phyloP scores from a whole-genome alignment of 768 basidiomycete species.

The Daedalea quercina region DNA sequence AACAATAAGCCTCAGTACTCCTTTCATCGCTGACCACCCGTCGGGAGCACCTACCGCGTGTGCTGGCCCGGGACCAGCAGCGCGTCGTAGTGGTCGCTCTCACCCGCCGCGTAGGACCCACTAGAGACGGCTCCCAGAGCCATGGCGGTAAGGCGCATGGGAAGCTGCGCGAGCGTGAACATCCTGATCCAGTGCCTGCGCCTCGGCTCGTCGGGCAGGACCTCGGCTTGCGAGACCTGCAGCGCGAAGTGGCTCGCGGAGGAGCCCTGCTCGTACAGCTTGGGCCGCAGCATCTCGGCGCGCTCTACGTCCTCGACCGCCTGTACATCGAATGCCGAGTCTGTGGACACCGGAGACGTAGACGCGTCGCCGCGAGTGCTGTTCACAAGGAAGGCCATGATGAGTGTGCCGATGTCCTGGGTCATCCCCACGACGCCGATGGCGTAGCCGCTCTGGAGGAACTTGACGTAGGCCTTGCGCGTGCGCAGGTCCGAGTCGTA shows the following conservation, averaged over 20 bases:
- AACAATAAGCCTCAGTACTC: too few species aligned
- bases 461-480: slow-evolving; percentile 10
- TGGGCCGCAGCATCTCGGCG: not conserved
- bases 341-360: too few species aligned
- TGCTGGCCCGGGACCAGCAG: slow-evolving; percentile 2
- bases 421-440: slow-evolving; percentile 9
- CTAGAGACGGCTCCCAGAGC: slow-evolving; percentile 1
- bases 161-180: not conserved
- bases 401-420: slow-evolving; percentile 7
- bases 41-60: slow-evolving; percentile 1
- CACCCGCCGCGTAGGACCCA: not conserved
- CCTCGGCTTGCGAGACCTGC: not conserved
- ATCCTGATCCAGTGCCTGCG: slow-evolving; percentile 1
- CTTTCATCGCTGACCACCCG: not conserved
- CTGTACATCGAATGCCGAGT: too few species aligned
- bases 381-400: slow-evolving; percentile 8
- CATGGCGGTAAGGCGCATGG: not conserved
- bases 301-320: not conserved
- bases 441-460: slow-evolving; percentile 14
- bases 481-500: slow-evolving; percentile 10
- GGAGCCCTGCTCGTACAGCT: not conserved
- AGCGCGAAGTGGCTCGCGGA: not conserved
- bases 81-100: not conserved
- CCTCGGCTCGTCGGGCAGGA: slow-evolving; percentile 1
- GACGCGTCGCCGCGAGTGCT: not conserved